Conservation (phyloP, 2,329 filamentous ascomycete species). For the Arachnomyces sp. region DNA sequence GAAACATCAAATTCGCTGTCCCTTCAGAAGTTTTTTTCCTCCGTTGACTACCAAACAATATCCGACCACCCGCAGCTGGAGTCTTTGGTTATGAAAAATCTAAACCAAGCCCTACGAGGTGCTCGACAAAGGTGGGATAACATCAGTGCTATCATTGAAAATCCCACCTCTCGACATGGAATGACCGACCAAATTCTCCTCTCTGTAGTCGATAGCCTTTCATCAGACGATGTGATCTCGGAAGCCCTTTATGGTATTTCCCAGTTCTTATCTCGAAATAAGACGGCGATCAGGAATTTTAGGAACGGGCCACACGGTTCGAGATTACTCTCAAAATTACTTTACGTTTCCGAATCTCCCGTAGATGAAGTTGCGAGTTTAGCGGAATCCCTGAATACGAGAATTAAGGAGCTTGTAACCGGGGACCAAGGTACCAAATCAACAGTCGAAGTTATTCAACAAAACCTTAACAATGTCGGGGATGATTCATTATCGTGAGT, state of each 20-base stretch:
- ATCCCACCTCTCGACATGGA: constrained; percentile 26
- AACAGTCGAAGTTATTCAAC: constrained; percentile 46
- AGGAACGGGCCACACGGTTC: constrained; percentile 40
- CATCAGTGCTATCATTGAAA: constrained; percentile 31
- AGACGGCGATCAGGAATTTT: constrained; percentile 36
- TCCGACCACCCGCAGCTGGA: constrained; percentile 27
- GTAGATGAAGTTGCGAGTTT: constrained; percentile 44
- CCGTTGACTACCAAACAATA: constrained; percentile 30
- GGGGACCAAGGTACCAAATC: constrained; percentile 37
- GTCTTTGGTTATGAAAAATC: constrained; percentile 27
- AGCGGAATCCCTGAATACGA: constrained; percentile 27
- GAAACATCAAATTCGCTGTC: constrained; percentile 26
- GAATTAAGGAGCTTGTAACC: constrained; percentile 28
- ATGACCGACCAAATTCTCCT: constrained; percentile 30
- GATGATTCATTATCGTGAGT: constrained; percentile 40
- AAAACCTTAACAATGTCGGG: constrained; percentile 41
- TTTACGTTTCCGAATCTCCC: constrained; percentile 47
- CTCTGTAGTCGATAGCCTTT: constrained; percentile 34
- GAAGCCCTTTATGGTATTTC: constrained; percentile 39
- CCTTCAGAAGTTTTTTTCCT: constrained; percentile 33
- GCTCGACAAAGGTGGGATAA: constrained; percentile 31
- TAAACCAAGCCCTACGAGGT: constrained; percentile 29
- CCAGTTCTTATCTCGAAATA: constrained; percentile 34
- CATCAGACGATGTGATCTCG: constrained; percentile 28
- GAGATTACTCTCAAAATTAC: constrained; percentile 44